Conservation (phyloP, 345 rosid genomes). For the Linum tenue region DNA sequence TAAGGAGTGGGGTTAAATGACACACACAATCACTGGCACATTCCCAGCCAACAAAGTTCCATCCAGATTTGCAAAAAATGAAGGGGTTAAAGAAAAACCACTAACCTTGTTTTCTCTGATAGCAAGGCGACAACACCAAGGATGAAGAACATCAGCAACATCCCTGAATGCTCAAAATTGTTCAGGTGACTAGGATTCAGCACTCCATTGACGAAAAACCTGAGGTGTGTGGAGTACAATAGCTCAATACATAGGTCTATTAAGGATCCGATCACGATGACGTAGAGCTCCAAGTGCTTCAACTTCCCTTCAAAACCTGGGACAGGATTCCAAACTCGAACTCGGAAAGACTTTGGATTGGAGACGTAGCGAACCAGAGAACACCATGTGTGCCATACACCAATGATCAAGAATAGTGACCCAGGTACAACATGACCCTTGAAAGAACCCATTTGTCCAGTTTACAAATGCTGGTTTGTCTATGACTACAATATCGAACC, state of each 20-base stretch:
- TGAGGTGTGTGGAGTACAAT: slow-evolving; percentile 86
- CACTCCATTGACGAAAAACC: slow-evolving; percentile 59
- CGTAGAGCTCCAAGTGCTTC: slow-evolving; percentile 74
- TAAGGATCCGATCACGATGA: slow-evolving; percentile 64
- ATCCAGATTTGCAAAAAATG: background rate
- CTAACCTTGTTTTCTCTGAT: slow-evolving; percentile 74
- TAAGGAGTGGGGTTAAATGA: too few species aligned
- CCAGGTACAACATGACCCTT: slow-evolving; percentile 91
- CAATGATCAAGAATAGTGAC: slow-evolving; percentile 61
- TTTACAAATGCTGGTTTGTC: too few species aligned
- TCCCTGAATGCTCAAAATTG: slow-evolving; percentile 90
- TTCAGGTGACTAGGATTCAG: slow-evolving; percentile 86
- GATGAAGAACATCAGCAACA: slow-evolving; percentile 93
- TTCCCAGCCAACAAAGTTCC: background rate
- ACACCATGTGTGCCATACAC: slow-evolving; percentile 86
- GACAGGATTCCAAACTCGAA: slow-evolving; percentile 78
- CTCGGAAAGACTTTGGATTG: slow-evolving; percentile 58
- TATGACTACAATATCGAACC: background rate
- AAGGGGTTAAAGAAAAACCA: background rate
- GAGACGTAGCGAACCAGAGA: slow-evolving; percentile 48
- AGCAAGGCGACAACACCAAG: slow-evolving; percentile 59
- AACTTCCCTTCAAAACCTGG: slow-evolving; percentile 71
- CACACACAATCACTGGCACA: too few species aligned
- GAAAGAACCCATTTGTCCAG: slow-evolving; percentile 74
- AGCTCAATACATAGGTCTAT: slow-evolving; percentile 82